Conservation (phyloP, 805 yeast species). For the Blastobotrys parvus region DNA sequence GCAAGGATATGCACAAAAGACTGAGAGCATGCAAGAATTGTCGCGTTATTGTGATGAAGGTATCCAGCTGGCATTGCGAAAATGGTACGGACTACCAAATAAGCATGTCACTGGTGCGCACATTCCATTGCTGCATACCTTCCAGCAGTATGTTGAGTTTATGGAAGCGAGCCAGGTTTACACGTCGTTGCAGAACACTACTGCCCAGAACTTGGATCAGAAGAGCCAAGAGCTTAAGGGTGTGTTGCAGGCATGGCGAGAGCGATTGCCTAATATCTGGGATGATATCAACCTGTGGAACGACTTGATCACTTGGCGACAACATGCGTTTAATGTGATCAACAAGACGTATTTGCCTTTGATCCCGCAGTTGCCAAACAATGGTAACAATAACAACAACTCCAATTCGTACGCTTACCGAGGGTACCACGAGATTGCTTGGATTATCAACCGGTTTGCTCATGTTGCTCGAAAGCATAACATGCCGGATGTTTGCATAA, state of each 20-base stretch:
- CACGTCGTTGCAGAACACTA: slow-evolving; percentile 77
- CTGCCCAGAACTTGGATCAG: slow-evolving; percentile 83
- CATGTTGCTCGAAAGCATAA: slow-evolving; percentile 96
- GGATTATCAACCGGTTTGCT: slow-evolving; percentile 97
- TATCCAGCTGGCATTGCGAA: slow-evolving; percentile 80
- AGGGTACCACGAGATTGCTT: slow-evolving; percentile 97
- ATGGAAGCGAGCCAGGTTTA: slow-evolving; percentile 96
- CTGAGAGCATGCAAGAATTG: slow-evolving; percentile 76
- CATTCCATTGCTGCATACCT: slow-evolving; percentile 79
- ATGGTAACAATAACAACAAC: slow-evolving; percentile 35
- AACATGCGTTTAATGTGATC: slow-evolving; percentile 94
- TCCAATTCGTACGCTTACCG: slow-evolving; percentile 90
- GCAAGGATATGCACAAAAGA: slow-evolving; percentile 89
- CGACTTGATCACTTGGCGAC: slow-evolving; percentile 96
- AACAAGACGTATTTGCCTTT: slow-evolving; percentile 91
- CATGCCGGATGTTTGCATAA: slow-evolving; percentile 94
- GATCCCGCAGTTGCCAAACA: slow-evolving; percentile 73
- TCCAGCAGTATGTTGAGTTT: slow-evolving; percentile 95
- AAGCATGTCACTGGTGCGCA: slow-evolving; percentile 70
- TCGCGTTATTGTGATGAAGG: slow-evolving; percentile 91
- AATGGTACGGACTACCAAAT: slow-evolving; percentile 85
- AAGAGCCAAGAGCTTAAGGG: slow-evolving; percentile 93
- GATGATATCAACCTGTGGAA: slow-evolving; percentile 98
- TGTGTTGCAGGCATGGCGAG: slow-evolving; percentile 96
- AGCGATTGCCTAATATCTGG: slow-evolving; percentile 92